Evolutionary conservation across 768 basidiomycete species (phyloP).

Genomic region (Pisolithus sp.): DNA sequence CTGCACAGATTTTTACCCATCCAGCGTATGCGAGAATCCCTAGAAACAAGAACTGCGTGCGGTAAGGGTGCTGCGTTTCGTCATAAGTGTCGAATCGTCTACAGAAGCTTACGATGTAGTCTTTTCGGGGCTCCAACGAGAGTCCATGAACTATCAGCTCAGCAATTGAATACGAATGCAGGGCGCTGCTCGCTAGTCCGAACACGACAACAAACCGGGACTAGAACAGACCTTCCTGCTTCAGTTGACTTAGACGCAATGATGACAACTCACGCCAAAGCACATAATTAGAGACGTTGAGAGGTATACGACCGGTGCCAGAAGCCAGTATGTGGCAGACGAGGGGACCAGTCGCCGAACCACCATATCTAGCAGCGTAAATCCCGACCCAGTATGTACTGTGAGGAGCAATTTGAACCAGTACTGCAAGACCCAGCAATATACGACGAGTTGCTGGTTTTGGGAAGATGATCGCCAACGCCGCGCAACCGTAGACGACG

Average conservation of each 20-base stretch:
- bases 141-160: slow-evolving; percentile 9
- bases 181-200: slow-evolving; percentile 18
- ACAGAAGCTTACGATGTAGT: slow-evolving; percentile 14
- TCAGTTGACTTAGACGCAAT: not conserved
- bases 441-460: slow-evolving; percentile 20
- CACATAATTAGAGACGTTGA: slow-evolving; percentile 41
- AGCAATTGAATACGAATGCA: slow-evolving; percentile 21
- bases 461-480: slow-evolving; percentile 27
- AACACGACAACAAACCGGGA: slow-evolving; percentile 16
- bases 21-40: slow-evolving; percentile 12
- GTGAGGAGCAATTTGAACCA: slow-evolving; percentile 46
- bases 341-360: slow-evolving; percentile 52
- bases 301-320: slow-evolving; percentile 52
- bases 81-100: not conserved
- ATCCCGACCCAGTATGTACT: slow-evolving; percentile 63
- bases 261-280: slow-evolving; percentile 31
- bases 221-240: slow-evolving; percentile 7
- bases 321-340: slow-evolving; percentile 49
- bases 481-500: slow-evolving; percentile 32
- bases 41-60: slow-evolving; percentile 18
- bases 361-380: slow-evolving; percentile 47
- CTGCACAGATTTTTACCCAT: slow-evolving; percentile 1
- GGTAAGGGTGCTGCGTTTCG: not conserved
- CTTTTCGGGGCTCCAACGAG: slow-evolving; percentile 15
- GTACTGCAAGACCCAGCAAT: slow-evolving; percentile 30